Evolutionary conservation across 495 filamentous ascomycete species (phyloP).

Genomic region (Entonaema liquescens): DNA sequence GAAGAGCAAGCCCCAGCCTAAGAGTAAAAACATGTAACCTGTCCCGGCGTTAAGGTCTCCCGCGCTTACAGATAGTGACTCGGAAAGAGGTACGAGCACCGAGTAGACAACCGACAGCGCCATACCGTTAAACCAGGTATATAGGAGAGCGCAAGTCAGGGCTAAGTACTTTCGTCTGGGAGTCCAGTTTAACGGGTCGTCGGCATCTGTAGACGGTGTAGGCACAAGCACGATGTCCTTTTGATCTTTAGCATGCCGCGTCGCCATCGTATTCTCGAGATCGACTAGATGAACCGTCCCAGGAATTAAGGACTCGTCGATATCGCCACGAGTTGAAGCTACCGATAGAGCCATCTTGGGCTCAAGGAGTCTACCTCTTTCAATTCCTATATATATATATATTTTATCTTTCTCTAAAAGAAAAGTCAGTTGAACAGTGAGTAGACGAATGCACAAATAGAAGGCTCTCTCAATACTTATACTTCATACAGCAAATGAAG

Average conservation of each 20-base stretch:
- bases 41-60: slow-evolving; percentile 61
- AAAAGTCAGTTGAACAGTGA: not conserved
- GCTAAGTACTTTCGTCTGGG: slow-evolving; percentile 63
- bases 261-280: slow-evolving; percentile 54
- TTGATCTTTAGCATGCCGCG: slow-evolving; percentile 52
- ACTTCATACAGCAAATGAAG: not conserved
- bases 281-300: slow-evolving; percentile 66
- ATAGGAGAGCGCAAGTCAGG: slow-evolving; percentile 59
- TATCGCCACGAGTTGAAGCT: slow-evolving; percentile 34
- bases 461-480: not conserved
- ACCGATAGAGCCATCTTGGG: slow-evolving; percentile 27
- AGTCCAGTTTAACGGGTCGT: slow-evolving; percentile 72
- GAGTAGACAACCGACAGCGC: slow-evolving; percentile 68
- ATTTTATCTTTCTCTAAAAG: not conserved
- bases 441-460: not conserved
- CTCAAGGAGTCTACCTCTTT: not conserved
- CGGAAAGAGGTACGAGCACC: slow-evolving; percentile 65
- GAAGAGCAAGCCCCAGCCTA: slow-evolving; percentile 71
- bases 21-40: slow-evolving; percentile 69
- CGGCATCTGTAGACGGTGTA: slow-evolving; percentile 63
- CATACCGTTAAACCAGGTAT: slow-evolving; percentile 69
- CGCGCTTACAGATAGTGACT: slow-evolving; percentile 63
- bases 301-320: slow-evolving; percentile 57
- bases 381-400: too few species aligned
- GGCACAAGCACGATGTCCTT: slow-evolving; percentile 68